Evolutionary conservation across 345 rosid genomes (phyloP), one percentile per base, ranked within the genome.

Genomic region (Melaleuca alternifolia): DNA sequence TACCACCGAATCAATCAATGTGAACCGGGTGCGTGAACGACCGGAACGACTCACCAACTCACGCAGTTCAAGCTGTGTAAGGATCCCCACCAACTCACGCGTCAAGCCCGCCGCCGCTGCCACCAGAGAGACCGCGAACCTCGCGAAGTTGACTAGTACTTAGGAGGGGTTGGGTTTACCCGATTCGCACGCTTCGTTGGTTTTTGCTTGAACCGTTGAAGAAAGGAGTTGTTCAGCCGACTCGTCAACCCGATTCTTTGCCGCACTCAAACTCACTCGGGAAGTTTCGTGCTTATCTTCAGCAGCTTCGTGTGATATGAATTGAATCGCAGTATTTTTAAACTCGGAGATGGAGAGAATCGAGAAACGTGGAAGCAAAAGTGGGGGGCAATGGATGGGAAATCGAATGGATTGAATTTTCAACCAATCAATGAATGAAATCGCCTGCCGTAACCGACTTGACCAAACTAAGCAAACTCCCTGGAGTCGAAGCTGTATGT

Each of bases 301-400:
- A 33, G 33, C 24, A 1, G 48, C 46, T 37, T 4, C 3, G 79
- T 5, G 18, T 41, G 41, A 41, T 41, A 3, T 12, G 46, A 71
- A 9, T 20, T 33, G 21, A 46, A 71, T 14, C 0, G 6, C 18
- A 2, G 0, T 1, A 7, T 15, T 71, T 4, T 11, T 15, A 65
- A n/a, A n/a, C n/a, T n/a, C n/a, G n/a, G n/a, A n/a, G n/a, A n/a
- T n/a, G n/a, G n/a, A n/a, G 30, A 16, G 16, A 30, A 62, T 62
- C 41, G 62, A 9, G 41, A 71, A 71, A 71, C 79, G 79, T 71
- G 77, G 65, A 46, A 9, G 33, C 46, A 6, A 10, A 62, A 62
- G 76, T 10, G 77, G 77, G 77, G 6, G 57, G 6, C 10, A 54
- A 7, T 20, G 3, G 41, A 8, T 20, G 8, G 8, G 57, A 54